Evolutionary conservation across 805 yeast genomes (phyloP).

Genomic region (Zygoascus flipseniorum): DNA sequence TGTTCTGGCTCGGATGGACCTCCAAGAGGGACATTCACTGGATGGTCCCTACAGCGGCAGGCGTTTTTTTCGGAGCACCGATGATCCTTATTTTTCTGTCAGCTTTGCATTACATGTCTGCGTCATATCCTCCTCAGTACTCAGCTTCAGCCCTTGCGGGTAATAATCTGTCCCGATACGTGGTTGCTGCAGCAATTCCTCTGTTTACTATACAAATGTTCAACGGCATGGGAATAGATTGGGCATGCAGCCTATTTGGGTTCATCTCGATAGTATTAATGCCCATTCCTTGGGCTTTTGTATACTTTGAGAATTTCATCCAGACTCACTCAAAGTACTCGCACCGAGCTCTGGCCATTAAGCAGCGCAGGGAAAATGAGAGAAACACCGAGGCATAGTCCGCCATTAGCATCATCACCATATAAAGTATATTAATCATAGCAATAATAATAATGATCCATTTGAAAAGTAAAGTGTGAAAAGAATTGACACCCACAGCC

Average conservation of each 20-base stretch:
- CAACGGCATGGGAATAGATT: conserved; percentile 38
- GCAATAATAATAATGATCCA: too few relatives aligned
- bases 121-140: conserved; percentile 27
- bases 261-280: conserved; percentile 40
- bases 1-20: conserved; percentile 60
- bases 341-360: neutral
- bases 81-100: neutral
- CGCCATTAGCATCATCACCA: too few relatives aligned
- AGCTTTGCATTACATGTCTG: neutral
- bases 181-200: conserved; percentile 56
- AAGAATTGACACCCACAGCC: too few relatives aligned
- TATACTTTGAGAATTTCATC: conserved; percentile 37
- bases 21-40: conserved; percentile 38
- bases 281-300: conserved; percentile 51
- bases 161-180: conserved; percentile 50
- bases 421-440: too few relatives aligned
- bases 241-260: conserved; percentile 50
- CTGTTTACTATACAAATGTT: conserved; percentile 49
- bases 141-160: conserved; percentile 63
- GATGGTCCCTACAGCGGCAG: conserved; percentile 50
- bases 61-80: conserved; percentile 27
- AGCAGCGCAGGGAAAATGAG: neutral
- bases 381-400: neutral
- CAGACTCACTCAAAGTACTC: conserved; percentile 3
- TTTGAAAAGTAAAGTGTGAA: too few relatives aligned